Evolutionary conservation across 129 eudicot genomes (phyloP).

Genomic region (Saussurea involucrata): DNA sequence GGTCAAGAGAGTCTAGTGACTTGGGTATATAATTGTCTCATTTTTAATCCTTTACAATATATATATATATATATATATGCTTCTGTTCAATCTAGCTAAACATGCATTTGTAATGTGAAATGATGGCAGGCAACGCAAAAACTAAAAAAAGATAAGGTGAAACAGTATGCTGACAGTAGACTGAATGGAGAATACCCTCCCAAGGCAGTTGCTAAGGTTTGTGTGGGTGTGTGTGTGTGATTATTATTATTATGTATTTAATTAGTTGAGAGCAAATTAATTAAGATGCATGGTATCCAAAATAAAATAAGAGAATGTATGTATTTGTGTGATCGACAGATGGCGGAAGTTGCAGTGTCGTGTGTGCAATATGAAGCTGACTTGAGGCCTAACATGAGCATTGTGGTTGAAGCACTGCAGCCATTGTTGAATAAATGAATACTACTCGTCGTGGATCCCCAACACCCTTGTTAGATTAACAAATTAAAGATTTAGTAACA

Average conservation of each 20-base stretch:
- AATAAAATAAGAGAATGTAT: too few relatives aligned
- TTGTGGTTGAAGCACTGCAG: constrained; percentile 61
- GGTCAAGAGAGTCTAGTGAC: constrained; percentile 76
- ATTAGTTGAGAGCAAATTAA: too few relatives aligned
- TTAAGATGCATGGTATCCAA: too few relatives aligned
- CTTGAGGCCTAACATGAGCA: constrained; percentile 70
- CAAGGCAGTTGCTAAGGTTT: constrained; percentile 67
- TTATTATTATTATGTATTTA: neutral
- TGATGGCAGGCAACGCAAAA: constrained; percentile 62
- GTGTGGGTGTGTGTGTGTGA: too few relatives aligned
- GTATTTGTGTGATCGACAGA: constrained; percentile 3
- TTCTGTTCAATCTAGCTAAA: neutral
- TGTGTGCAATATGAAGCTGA: constrained; percentile 79
- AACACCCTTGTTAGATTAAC: neutral
- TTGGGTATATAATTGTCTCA: constrained; percentile 40
- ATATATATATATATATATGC: too few relatives aligned
- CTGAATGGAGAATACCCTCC: constrained; percentile 65
- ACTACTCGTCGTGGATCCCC: too few relatives aligned
- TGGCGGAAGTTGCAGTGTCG: constrained; percentile 73
- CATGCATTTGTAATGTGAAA: neutral
- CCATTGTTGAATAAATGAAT: constrained; percentile 38
- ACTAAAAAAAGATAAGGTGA: constrained; percentile 79
- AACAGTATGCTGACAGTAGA: constrained; percentile 63
- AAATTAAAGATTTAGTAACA: too few relatives aligned
- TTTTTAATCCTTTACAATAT: too few relatives aligned